phyloP scores from a whole-genome alignment of 345 rosid genomes.

The Brassica rapa region DNA sequence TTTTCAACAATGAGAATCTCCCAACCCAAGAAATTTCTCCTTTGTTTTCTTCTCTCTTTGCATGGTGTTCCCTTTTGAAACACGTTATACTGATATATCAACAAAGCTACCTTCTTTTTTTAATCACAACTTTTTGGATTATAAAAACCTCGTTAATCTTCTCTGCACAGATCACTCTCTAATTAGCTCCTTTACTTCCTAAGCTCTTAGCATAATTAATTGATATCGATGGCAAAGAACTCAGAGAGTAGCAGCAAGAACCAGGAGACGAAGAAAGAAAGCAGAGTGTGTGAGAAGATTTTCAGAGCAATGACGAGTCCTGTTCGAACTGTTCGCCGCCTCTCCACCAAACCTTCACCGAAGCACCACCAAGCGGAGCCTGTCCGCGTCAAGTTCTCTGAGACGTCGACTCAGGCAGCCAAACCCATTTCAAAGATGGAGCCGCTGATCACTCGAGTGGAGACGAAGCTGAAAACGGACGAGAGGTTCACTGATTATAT shows the following conservation, averaged over 20 bases:
- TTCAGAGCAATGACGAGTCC: constrained; percentile 40
- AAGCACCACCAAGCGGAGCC: constrained; percentile 6
- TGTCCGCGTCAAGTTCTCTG: constrained; percentile 21
- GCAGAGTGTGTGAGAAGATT: constrained; percentile 38
- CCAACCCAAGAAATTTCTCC: background rate
- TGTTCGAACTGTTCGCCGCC: constrained; percentile 30
- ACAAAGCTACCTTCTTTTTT: background rate
- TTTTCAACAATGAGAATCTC: constrained; percentile 20
- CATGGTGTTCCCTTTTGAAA: constrained; percentile 24
- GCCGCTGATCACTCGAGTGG: constrained; percentile 32
- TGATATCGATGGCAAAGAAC: constrained; percentile 28
- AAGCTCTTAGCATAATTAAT: background rate
- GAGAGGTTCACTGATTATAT: constrained; percentile 40
- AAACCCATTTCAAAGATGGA: constrained; percentile 35
- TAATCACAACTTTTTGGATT: background rate
- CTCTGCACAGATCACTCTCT: constrained; percentile 27
- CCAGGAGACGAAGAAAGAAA: constrained; percentile 28
- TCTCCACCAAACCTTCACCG: constrained; percentile 27
- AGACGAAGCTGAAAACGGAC: constrained; percentile 34
- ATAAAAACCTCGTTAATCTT: constrained; percentile 25
- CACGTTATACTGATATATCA: constrained; percentile 23
- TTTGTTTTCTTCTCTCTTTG: constrained; percentile 7
- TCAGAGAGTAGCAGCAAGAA: constrained; percentile 4
- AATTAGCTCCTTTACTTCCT: background rate
- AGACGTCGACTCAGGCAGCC: constrained; percentile 18